Conservation (phyloP, 331 rosid species). For the Cucumis variabilis region DNA sequence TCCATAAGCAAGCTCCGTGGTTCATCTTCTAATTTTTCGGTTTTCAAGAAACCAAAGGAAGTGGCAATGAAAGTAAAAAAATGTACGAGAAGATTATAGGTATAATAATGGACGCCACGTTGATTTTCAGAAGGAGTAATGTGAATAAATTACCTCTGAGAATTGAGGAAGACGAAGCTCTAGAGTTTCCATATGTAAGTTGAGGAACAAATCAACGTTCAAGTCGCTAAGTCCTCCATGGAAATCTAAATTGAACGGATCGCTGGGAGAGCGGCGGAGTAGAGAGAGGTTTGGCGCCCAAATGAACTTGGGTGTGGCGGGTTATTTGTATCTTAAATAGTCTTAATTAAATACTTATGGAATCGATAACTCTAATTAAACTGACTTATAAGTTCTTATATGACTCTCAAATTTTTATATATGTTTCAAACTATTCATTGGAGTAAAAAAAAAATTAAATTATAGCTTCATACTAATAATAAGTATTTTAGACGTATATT, state of each 20-base stretch:
- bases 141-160: neutral
- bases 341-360: neutral
- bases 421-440: too few relatives aligned
- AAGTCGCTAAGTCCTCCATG: neutral
- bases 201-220: neutral
- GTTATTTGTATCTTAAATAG: neutral
- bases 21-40: neutral
- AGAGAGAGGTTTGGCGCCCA: conserved; percentile 18
- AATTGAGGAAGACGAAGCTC: conserved; percentile 29
- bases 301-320: conserved; percentile 1
- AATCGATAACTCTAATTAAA: too few relatives aligned
- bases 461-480: too few relatives aligned
- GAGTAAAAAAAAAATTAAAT: too few relatives aligned
- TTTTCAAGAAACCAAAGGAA: neutral
- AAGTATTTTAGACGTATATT: too few relatives aligned
- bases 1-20: neutral
- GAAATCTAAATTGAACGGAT: neutral
- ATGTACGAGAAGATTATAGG: neutral
- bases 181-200: neutral
- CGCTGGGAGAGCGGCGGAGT: neutral
- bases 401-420: too few relatives aligned
- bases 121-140: neutral
- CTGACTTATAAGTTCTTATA: too few relatives aligned
- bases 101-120: neutral
- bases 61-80: neutral